phyloP scores from a whole-genome alignment of 352 stramenopile genomes.

The Globisporangium paroecandrum region DNA sequence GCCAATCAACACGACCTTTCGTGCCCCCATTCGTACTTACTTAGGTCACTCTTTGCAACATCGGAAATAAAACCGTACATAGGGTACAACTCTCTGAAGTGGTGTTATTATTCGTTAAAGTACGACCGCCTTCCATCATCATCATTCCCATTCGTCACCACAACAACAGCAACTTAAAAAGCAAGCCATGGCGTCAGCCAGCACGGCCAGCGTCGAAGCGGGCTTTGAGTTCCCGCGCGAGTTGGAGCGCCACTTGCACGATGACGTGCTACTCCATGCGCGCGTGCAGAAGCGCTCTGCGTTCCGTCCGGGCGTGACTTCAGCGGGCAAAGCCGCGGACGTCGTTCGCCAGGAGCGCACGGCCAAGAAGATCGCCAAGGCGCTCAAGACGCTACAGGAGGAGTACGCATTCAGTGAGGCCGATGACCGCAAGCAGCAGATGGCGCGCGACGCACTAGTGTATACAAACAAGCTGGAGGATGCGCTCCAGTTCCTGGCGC shows the following conservation, averaged over 20 bases:
- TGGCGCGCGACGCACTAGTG: constrained; percentile 37
- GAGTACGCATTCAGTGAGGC: constrained; percentile 38
- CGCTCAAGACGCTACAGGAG: constrained; percentile 39
- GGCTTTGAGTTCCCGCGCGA: constrained; percentile 59
- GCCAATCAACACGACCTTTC: constrained; percentile 5
- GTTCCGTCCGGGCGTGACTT: constrained; percentile 54
- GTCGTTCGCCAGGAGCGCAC: constrained; percentile 38
- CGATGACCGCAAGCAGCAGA: constrained; percentile 3
- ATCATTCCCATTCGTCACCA: too few species aligned
- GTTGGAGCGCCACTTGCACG: constrained; percentile 50
- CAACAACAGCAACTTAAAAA: not conserved
- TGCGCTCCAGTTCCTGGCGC: constrained; percentile 55
- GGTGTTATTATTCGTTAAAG: not conserved
- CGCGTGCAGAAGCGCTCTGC: constrained; percentile 27
- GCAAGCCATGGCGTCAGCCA: constrained; percentile 2
- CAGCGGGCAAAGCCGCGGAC: constrained; percentile 28
- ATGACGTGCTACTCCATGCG: constrained; percentile 26
- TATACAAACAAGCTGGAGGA: constrained; percentile 71
- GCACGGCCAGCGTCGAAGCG: constrained; percentile 18
- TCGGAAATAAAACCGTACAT: not conserved
- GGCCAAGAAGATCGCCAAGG: constrained; percentile 49
- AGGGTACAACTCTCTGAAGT: not conserved
- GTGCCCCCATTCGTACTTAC: constrained; percentile 9
- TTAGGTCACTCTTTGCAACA: too few species aligned
- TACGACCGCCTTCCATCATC: not conserved